Evolutionary conservation across 1,284 basidiomycete genomes (phyloP).

Genomic region (Phellopilus nigrolimitatus): DNA sequence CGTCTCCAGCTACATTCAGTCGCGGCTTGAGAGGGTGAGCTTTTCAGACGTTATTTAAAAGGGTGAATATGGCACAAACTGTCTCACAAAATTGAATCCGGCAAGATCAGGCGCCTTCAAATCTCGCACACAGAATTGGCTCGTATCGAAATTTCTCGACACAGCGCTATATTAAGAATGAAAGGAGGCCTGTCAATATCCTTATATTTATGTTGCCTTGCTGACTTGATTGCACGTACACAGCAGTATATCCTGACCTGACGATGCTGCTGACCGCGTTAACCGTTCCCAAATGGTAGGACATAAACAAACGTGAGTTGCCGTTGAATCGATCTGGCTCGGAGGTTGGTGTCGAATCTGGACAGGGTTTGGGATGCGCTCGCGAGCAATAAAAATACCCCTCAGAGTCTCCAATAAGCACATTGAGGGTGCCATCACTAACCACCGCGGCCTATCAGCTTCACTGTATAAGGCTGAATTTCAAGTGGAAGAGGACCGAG

Average conservation of each 20-base stretch:
- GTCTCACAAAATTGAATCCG: slow-evolving; percentile 8
- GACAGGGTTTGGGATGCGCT: not conserved
- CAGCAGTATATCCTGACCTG: slow-evolving; percentile 2
- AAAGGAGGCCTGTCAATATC: not conserved
- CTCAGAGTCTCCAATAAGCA: slow-evolving; percentile 10
- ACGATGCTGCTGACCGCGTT: not conserved
- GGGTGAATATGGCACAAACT: not conserved
- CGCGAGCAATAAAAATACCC: slow-evolving; percentile 9
- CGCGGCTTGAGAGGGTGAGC: not conserved
- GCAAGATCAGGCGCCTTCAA: slow-evolving; percentile 10
- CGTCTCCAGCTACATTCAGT: slow-evolving; percentile 33
- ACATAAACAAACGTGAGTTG: slow-evolving; percentile 15
- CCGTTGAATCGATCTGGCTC: slow-evolving; percentile 10
- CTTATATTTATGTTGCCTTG: not conserved
- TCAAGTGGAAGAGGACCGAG: not conserved
- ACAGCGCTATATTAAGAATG: not conserved
- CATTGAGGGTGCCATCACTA: slow-evolving; percentile 12
- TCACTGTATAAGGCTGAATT: not conserved
- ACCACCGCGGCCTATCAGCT: not conserved
- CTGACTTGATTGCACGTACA: slow-evolving; percentile 4
- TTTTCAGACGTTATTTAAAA: not conserved
- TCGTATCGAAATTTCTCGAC: not conserved
- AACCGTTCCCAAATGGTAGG: slow-evolving; percentile 4
- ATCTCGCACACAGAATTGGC: slow-evolving; percentile 5
- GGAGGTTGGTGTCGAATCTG: not conserved